Conservation (phyloP, 2,329 filamentous ascomycete species). For the Fusarium vanettenii region DNA sequence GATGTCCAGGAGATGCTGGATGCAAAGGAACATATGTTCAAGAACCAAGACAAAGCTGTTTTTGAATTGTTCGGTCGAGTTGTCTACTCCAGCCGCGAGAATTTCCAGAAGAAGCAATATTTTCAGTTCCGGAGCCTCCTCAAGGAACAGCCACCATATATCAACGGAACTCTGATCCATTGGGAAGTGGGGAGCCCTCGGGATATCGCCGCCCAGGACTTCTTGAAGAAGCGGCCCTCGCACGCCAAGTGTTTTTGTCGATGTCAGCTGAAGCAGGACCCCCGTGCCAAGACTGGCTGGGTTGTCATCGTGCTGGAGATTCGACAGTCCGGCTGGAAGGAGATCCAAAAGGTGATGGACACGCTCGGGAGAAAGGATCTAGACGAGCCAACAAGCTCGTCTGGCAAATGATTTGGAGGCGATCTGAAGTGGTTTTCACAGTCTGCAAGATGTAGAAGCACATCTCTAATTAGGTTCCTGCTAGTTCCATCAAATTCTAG, state of each 20-base stretch:
- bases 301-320: constrained; percentile 42
- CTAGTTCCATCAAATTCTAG: not conserved
- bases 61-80: constrained; percentile 75
- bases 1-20: constrained; percentile 70
- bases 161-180: constrained; percentile 44
- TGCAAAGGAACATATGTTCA: constrained; percentile 52
- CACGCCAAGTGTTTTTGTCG: constrained; percentile 48
- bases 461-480: not conserved
- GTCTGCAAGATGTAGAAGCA: not conserved
- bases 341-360: constrained; percentile 41
- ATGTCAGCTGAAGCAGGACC: constrained; percentile 42
- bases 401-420: not conserved
- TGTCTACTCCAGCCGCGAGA: constrained; percentile 66
- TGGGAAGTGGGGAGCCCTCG: constrained; percentile 44
- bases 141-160: constrained; percentile 66
- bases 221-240: constrained; percentile 32
- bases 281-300: constrained; percentile 39
- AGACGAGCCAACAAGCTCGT: constrained; percentile 25
- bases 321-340: constrained; percentile 44
- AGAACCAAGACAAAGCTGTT: constrained; percentile 52
- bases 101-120: constrained; percentile 62
- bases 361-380: constrained; percentile 44
- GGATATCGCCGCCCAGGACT: constrained; percentile 40
- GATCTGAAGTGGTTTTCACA: not conserved
- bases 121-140: constrained; percentile 75